Conservation (phyloP, 306 rosid genomes). For the Trifolium pratense region DNA sequence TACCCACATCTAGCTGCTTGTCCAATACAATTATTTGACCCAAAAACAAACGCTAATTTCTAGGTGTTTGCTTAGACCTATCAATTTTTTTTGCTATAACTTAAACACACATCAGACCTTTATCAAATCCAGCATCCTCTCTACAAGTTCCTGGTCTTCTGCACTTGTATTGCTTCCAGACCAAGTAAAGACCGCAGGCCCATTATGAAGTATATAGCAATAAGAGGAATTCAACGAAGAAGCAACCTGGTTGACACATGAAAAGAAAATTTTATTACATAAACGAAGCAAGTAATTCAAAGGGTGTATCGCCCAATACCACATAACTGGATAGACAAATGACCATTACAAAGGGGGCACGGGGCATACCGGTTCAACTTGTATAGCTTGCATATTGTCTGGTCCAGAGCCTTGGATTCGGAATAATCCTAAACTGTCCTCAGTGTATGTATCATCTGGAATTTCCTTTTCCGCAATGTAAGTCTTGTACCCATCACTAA, state of each 20-base stretch:
- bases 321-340: constrained; percentile 18
- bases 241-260: constrained; percentile 64
- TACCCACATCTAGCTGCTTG: constrained; percentile 13
- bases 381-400: constrained; percentile 99
- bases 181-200: constrained; percentile 77
- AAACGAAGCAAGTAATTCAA: constrained; percentile 33
- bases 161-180: constrained; percentile 77
- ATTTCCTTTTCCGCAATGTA: constrained; percentile 67
- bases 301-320: constrained; percentile 31
- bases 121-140: constrained; percentile 91
- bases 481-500: constrained; percentile 83
- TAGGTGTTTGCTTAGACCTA: constrained; percentile 14
- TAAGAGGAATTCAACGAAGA: constrained; percentile 94
- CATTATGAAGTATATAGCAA: constrained; percentile 81
- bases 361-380: constrained; percentile 76
- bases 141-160: constrained; percentile 82
- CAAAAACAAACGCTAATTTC: constrained; percentile 11
- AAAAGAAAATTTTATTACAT: constrained; percentile 30
- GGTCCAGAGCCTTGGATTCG: constrained; percentile 97
- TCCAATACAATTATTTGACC: constrained; percentile 19
- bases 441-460: constrained; percentile 83
- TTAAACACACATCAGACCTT: constrained; percentile 58
- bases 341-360: constrained; percentile 31
- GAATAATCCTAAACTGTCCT: constrained; percentile 81
- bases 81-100: constrained; percentile 24